These are phyloP conservation scores for Pichia heedii DNA, from an alignment of 805 yeast species.

Conservation along the genomic window DNA sequence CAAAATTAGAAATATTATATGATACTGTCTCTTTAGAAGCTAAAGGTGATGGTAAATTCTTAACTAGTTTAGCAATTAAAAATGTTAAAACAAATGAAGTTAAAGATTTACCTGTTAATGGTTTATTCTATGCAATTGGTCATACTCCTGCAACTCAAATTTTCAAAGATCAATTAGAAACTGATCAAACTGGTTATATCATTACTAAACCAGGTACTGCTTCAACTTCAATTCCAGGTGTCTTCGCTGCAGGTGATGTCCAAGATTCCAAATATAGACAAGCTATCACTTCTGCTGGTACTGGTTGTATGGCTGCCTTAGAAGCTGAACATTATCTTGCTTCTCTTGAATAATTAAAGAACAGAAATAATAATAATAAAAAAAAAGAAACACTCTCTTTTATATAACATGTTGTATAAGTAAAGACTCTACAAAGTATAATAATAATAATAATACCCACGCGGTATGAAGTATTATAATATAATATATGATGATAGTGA, in stretches of 20 bases:
- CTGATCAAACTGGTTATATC: conserved; percentile 84
- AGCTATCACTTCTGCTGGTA: conserved; percentile 99
- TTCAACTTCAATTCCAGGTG: conserved; percentile 77
- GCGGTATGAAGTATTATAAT: too few relatives aligned
- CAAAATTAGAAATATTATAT: conserved; percentile 85
- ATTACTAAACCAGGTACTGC: conserved; percentile 86
- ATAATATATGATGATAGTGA: too few relatives aligned
- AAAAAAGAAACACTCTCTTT: not conserved
- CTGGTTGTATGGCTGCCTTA: conserved; percentile 99
- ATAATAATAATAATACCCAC: too few relatives aligned
- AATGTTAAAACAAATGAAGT: conserved; percentile 65
- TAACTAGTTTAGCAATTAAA: conserved; percentile 54
- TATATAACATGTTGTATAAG: not conserved
- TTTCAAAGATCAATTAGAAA: conserved; percentile 66
- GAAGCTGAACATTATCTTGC: conserved; percentile 83
- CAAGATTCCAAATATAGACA: conserved; percentile 97
- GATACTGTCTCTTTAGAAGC: conserved; percentile 82
- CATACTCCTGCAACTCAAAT: conserved; percentile 91
- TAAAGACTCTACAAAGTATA: too few relatives aligned
- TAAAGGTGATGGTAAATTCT: conserved; percentile 85
- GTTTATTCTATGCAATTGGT: conserved; percentile 96
- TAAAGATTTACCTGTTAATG: conserved; percentile 68
- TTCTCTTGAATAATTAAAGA: conserved; percentile 36
- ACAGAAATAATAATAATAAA: not conserved
- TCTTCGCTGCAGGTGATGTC: conserved; percentile 98